Percentiles rank a stretch among this genome's conserved stretches.
phyloP scores from a whole-genome alignment of 2,329 filamentous ascomycete genomes.

The Alternaria alternata region DNA sequence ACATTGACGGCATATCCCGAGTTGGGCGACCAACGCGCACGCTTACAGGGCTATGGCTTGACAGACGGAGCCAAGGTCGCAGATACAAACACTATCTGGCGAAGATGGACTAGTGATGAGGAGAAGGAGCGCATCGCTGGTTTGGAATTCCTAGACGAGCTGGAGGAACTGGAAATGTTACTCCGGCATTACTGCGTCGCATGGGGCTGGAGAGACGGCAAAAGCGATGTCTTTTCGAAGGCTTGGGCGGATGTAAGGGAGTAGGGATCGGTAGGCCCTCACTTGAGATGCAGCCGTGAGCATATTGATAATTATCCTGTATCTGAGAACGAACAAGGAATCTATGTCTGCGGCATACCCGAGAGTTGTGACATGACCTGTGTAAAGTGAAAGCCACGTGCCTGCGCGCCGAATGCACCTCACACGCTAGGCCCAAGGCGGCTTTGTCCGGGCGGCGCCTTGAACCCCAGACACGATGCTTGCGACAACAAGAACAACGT shows the following conservation, averaged over 20 bases:
- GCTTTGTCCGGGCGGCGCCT: slow-evolving; percentile 18
- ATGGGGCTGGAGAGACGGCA: slow-evolving; percentile 79
- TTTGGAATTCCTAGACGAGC: slow-evolving; percentile 89
- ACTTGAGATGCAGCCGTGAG: too few species aligned
- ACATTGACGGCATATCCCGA: slow-evolving; percentile 78
- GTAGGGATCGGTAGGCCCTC: slow-evolving; percentile 8
- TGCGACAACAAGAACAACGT: slow-evolving; percentile 17
- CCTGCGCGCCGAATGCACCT: slow-evolving; percentile 10
- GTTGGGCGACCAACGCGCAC: slow-evolving; percentile 70
- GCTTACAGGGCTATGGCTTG: slow-evolving; percentile 75
- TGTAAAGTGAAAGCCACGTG: slow-evolving; percentile 8
- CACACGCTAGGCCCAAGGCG: slow-evolving; percentile 22
- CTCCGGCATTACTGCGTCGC: slow-evolving; percentile 88
- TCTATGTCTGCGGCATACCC: not conserved
- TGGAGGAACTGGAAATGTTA: slow-evolving; percentile 91
- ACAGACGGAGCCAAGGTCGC: slow-evolving; percentile 62
- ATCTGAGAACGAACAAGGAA: not conserved
- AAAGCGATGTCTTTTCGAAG: slow-evolving; percentile 38
- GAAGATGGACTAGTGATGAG: slow-evolving; percentile 70
- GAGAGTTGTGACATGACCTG: not conserved
- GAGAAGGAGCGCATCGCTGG: slow-evolving; percentile 83
- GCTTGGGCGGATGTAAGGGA: slow-evolving; percentile 44
- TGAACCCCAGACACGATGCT: slow-evolving; percentile 16
- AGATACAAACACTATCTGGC: slow-evolving; percentile 76
- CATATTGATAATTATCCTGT: not conserved